Evolutionary conservation across 2,329 filamentous ascomycete genomes (phyloP), one percentile per base, ranked within the genome.

Genomic region (Aspergillus awamori): DNA sequence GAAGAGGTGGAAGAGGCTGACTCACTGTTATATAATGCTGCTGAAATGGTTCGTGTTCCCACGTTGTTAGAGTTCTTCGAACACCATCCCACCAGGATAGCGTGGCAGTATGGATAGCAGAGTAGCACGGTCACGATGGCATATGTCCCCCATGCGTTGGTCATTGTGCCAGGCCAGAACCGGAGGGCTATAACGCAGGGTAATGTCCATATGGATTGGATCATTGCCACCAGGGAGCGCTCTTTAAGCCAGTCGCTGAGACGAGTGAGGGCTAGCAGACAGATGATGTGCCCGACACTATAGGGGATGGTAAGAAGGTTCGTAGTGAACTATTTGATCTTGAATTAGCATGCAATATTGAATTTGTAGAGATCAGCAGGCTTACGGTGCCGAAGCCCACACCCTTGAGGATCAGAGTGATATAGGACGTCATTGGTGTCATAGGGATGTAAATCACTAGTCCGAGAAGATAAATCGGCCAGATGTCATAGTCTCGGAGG

Each of bases 31-130:
- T 89, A 89, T n/a, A 86, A 43, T 5, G 69, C 87, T 0, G 86
- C 83, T 0, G 85, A 85, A 1, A 90, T 85, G 1, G 87, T 85
- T 6, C 87, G 79, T 5, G 84, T 86, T 10, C 87, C 80, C 8
- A 90, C 86, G 1, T 83, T 80, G 63, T 87, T 86, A 2, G 86
- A 83, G 68, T 89, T 90, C 55, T 86, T 81, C 2, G 84, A 86
- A 1, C 83, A 87, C 73, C 86, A 84, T 0, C 82, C 86, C 0
- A 88, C 86, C 2, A 86, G 74, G 30, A 88, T 84, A 0, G 86
- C 84, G 67, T 88, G 82, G 63, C 77, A 82, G 67, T 87, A 87
- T 0, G 85, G 85, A 59, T 86, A 85, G 0, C 81, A 81, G 1
- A 84, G 72, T 0, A 86, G 69, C 0, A 81, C 74, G 0, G 79